These are phyloP conservation scores for Talaromyces amestolkiae DNA, from an alignment of 2,329 filamentous ascomycete species.

Conservation along the genomic window DNA sequence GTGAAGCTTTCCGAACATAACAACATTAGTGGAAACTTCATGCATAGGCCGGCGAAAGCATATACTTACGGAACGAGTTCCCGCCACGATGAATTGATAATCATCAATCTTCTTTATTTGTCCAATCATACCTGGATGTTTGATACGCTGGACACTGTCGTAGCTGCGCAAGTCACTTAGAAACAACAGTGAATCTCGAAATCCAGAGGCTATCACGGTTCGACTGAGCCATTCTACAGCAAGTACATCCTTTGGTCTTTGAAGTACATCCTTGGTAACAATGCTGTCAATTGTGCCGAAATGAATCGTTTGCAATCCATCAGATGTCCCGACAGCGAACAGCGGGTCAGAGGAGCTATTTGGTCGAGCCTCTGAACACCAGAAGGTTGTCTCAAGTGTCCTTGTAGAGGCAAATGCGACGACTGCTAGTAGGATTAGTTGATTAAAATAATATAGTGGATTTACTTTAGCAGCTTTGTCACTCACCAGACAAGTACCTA, in stretches of 20 bases:
- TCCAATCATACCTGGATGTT: conserved; percentile 35
- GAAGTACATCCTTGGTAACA: not conserved
- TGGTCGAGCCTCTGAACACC: conserved; percentile 39
- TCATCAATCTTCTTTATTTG: conserved; percentile 38
- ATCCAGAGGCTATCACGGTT: conserved; percentile 37
- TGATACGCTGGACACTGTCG: conserved; percentile 32
- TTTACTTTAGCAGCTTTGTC: not conserved
- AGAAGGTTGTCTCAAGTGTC: conserved; percentile 27
- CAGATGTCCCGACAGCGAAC: conserved; percentile 41
- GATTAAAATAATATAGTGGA: not conserved
- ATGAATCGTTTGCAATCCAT: conserved; percentile 36
- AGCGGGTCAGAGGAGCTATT: conserved; percentile 25
- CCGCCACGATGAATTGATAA: conserved; percentile 36
- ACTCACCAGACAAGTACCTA: not conserved
- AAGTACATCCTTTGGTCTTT: conserved; percentile 23
- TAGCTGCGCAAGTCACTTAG: conserved; percentile 38
- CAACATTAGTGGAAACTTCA: not conserved
- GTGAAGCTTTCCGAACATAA: conserved; percentile 30
- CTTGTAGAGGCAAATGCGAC: no score
- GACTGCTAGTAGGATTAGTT: no score
- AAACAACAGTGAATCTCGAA: conserved; percentile 34
- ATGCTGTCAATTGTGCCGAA: conserved; percentile 14
- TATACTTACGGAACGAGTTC: conserved; percentile 31
- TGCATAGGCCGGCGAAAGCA: not conserved
- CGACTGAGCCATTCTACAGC: conserved; percentile 41